A percentile compares a stretch with the other conserved stretches of the same genome.
These are phyloP conservation scores for Pythium scleroteichum DNA, from an alignment of 352 stramenopile species.

Conservation along the genomic window DNA sequence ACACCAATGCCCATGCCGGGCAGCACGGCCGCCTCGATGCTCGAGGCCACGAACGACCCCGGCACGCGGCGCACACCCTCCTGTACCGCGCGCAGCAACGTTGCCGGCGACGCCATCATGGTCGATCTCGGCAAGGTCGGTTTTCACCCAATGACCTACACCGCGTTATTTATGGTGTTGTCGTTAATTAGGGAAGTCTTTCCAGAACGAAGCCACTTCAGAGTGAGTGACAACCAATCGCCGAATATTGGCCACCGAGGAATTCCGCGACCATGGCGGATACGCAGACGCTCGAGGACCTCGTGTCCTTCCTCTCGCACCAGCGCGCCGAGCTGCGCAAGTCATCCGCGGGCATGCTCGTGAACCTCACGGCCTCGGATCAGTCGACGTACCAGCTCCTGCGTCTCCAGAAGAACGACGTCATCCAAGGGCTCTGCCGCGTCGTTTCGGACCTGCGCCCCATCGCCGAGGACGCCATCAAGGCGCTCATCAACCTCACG, in stretches of 20 bases:
- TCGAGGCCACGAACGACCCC: conserved; percentile 52
- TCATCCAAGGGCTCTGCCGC: conserved; percentile 75
- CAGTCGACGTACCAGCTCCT: conserved; percentile 76
- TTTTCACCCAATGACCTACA: conserved; percentile 10
- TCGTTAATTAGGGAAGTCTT: conserved; percentile 22
- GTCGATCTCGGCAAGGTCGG: no score
- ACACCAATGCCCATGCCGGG: conserved; percentile 69
- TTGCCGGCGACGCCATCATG: conserved; percentile 13
- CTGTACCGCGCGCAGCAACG: conserved; percentile 45
- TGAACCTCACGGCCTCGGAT: conserved; percentile 85
- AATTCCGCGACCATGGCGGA: conserved; percentile 34
- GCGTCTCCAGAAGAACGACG: conserved; percentile 68
- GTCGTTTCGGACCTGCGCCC: conserved; percentile 83
- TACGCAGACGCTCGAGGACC: conserved; percentile 77
- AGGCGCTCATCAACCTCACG: conserved; percentile 86
- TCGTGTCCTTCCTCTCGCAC: conserved; percentile 82
- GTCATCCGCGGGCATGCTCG: conserved; percentile 76
- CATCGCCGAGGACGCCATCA: conserved; percentile 85
- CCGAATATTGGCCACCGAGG: conserved; percentile 1
- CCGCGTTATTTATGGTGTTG: conserved; percentile 10
- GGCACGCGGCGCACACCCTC: conserved; percentile 52
- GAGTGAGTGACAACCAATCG: conserved; percentile 15
- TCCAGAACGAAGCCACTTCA: conserved; percentile 16
- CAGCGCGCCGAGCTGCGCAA: conserved; percentile 84
- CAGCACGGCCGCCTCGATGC: conserved; percentile 48